phyloP scores from a whole-genome alignment of 2,329 filamentous ascomycete genomes.

The Colletotrichum simmondsii region DNA sequence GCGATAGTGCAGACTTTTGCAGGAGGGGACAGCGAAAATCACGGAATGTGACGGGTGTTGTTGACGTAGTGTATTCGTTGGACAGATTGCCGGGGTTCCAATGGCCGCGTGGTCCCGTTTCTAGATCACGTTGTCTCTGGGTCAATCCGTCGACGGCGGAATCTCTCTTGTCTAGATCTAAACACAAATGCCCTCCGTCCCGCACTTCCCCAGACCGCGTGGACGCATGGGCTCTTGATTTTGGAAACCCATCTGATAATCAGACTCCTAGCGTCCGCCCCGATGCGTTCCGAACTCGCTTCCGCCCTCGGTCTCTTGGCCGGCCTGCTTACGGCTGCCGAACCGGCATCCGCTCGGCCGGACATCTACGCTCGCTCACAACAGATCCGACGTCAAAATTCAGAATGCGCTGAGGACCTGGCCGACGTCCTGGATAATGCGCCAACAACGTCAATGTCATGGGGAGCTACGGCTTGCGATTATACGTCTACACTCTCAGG shows the following conservation, averaged over 20 bases:
- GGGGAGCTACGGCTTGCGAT: slow-evolving; percentile 27
- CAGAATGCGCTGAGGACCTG: slow-evolving; percentile 22
- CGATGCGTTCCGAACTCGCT: slow-evolving; percentile 18
- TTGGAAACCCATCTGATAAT: background rate
- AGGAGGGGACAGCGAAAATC: background rate
- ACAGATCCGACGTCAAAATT: slow-evolving; percentile 18
- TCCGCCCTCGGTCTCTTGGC: slow-evolving; percentile 15
- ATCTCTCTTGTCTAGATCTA: background rate
- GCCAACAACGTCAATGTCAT: slow-evolving; percentile 12
- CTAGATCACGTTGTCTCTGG: background rate
- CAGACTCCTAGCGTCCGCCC: background rate
- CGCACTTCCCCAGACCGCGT: background rate
- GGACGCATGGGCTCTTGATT: background rate
- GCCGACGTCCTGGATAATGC: slow-evolving; percentile 26
- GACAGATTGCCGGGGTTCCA: background rate
- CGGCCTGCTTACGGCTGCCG: background rate
- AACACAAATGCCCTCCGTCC: background rate
- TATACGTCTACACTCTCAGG: slow-evolving; percentile 30
- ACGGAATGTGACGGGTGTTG: slow-evolving; percentile 2
- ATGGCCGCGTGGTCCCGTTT: background rate
- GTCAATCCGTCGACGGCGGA: background rate
- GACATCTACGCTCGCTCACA: slow-evolving; percentile 11
- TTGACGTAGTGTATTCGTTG: slow-evolving; percentile 1
- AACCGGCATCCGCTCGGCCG: slow-evolving; percentile 8
- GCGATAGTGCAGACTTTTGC: slow-evolving; percentile 20